These are phyloP conservation scores for Corymbia citriodora DNA, from an alignment of 441 rosid species.

Conservation along the genomic window DNA sequence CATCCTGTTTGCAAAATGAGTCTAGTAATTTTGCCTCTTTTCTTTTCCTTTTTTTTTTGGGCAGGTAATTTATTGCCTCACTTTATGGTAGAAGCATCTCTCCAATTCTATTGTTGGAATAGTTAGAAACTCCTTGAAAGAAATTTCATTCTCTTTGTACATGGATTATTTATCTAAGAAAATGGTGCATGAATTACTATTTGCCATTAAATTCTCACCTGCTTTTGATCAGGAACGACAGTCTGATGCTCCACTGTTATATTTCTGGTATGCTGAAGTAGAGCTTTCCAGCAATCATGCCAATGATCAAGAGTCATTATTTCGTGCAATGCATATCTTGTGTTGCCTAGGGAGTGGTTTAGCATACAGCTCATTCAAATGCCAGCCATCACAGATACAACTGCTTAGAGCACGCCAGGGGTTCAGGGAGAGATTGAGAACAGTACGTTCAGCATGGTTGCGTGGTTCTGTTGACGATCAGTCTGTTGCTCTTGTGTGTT, in stretches of 20 bases:
- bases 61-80: background rate
- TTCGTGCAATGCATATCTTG: slow-evolving; percentile 69
- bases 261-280: slow-evolving; percentile 87
- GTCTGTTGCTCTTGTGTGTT: slow-evolving; percentile 66
- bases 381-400: slow-evolving; percentile 71
- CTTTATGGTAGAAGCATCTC: background rate
- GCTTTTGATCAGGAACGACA: slow-evolving; percentile 48
- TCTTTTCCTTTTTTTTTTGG: background rate
- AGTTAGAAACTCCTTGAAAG: background rate
- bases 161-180: background rate
- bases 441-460: slow-evolving; percentile 57
- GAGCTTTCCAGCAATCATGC: slow-evolving; percentile 45
- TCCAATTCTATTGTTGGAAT: background rate
- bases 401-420: slow-evolving; percentile 92
- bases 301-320: slow-evolving; percentile 33
- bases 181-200: background rate
- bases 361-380: slow-evolving; percentile 53
- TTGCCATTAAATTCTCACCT: slow-evolving; percentile 5
- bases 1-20: background rate
- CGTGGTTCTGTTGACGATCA: slow-evolving; percentile 68
- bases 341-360: slow-evolving; percentile 76
- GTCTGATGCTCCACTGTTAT: slow-evolving; percentile 59
- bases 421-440: slow-evolving; percentile 59
- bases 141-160: background rate
- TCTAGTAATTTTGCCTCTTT: background rate